Conservation (phyloP, 352 stramenopile species). For the Elongisporangium undulatum region DNA sequence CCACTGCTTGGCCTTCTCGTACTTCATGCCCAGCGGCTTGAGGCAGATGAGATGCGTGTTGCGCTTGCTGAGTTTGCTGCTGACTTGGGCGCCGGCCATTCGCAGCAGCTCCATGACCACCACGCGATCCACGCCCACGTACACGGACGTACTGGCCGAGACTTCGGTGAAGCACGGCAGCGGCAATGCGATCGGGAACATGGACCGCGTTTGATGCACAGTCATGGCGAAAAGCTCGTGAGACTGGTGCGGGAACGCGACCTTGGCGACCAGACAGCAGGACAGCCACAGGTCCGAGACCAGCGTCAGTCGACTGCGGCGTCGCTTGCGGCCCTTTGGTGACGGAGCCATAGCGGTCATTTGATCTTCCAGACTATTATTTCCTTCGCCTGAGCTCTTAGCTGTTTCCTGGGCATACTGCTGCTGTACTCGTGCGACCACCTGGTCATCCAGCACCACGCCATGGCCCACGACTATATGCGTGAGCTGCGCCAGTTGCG, state of each 20-base stretch:
- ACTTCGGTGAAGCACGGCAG: constrained; percentile 46
- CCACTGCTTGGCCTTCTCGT: constrained; percentile 50
- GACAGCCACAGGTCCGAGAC: constrained; percentile 74
- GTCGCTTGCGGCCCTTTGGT: constrained; percentile 1
- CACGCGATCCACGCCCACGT: constrained; percentile 52
- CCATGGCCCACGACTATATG: constrained; percentile 59
- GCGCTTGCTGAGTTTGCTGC: constrained; percentile 37
- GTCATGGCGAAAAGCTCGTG: constrained; percentile 45
- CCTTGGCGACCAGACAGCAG: constrained; percentile 48
- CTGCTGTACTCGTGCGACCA: constrained; percentile 21
- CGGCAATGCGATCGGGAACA: constrained; percentile 42
- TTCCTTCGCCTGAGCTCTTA: too few species aligned
- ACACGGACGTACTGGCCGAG: constrained; percentile 54
- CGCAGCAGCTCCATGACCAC: constrained; percentile 54
- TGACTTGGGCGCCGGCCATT: constrained; percentile 49
- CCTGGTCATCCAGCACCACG: constrained; percentile 25
- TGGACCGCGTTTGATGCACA: constrained; percentile 28
- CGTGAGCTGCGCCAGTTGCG: constrained; percentile 61
- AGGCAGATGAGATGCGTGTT: constrained; percentile 71
- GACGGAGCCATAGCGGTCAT: too few species aligned
- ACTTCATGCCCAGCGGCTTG: constrained; percentile 53
- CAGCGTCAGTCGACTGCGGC: constrained; percentile 34
- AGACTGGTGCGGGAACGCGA: constrained; percentile 39
- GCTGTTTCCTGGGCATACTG: constrained; percentile 15
- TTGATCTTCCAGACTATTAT: too few species aligned